Evolutionary conservation across 139 green algal species (phyloP).

Genomic region (Coelastrella sp.): DNA sequence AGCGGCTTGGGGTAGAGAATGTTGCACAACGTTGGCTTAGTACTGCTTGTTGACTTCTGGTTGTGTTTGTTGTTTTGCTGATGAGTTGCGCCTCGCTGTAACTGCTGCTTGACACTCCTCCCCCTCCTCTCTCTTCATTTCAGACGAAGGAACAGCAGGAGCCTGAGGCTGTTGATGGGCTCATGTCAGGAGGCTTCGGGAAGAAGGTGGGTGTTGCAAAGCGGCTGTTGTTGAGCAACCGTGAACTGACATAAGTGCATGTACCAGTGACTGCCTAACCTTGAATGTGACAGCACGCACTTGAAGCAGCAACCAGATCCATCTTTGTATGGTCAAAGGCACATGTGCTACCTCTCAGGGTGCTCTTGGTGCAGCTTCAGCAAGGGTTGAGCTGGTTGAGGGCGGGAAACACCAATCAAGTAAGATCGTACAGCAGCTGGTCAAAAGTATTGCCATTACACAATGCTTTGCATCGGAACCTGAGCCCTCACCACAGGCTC

Average conservation of each 20-base stretch:
- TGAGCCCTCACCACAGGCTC: too few species aligned
- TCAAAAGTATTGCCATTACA: too few species aligned
- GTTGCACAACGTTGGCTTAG: not conserved
- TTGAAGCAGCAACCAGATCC: not conserved
- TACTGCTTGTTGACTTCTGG: not conserved
- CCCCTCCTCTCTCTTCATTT: not conserved
- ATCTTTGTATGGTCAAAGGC: not conserved
- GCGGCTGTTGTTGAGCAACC: too few species aligned
- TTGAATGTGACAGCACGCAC: not conserved
- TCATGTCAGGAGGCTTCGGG: conserved; percentile 45
- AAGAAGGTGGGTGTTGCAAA: conserved; percentile 51
- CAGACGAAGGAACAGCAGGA: conserved; percentile 54
- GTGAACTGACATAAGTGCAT: not conserved
- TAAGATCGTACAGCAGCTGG: too few species aligned
- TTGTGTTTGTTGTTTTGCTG: not conserved
- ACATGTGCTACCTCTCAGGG: not conserved
- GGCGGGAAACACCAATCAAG: too few species aligned
- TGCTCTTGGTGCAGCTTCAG: not conserved
- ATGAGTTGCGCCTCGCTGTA: not conserved
- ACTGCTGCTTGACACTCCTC: not conserved
- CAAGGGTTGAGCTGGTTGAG: too few species aligned
- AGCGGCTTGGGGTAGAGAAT: not conserved
- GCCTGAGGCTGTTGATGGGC: conserved; percentile 47
- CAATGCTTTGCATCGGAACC: too few species aligned
- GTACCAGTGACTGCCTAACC: not conserved